phyloP scores from a whole-genome alignment of 2,329 filamentous ascomycete genomes.

The Alternaria angustiovoidea region DNA sequence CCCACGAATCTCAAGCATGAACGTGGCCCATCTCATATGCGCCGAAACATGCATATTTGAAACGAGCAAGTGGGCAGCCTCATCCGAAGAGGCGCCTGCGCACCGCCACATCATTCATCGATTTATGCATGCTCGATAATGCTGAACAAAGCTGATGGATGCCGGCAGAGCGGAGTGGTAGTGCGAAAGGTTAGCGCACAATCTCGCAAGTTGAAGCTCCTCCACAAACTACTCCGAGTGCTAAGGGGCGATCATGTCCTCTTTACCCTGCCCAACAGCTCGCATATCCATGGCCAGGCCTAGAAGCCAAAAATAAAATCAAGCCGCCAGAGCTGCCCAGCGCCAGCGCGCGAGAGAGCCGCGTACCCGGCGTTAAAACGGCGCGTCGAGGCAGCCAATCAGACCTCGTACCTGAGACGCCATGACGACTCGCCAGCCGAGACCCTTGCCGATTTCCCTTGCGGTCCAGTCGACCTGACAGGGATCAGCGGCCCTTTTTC shows the following conservation, averaged over 20 bases:
- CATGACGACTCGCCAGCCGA: neutral
- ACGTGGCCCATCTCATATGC: slow-evolving; percentile 8
- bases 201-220: neutral
- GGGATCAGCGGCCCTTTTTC: slow-evolving; percentile 5
- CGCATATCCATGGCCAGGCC: neutral
- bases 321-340: neutral
- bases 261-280: neutral
- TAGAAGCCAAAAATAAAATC: slow-evolving; percentile 11
- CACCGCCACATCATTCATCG: neutral
- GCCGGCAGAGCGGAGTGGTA: neutral
- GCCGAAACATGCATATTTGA: slow-evolving; percentile 12
- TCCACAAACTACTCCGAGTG: slow-evolving; percentile 4
- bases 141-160: neutral
- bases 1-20: slow-evolving; percentile 7
- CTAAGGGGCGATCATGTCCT: slow-evolving; percentile 20
- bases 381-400: slow-evolving; percentile 18
- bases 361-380: slow-evolving; percentile 21
- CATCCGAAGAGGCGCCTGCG: neutral
- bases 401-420: slow-evolving; percentile 2
- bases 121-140: neutral
- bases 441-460: neutral
- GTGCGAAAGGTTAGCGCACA: neutral
- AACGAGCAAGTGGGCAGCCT: slow-evolving; percentile 10
- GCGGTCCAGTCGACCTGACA: slow-evolving; percentile 5
- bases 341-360: neutral